These are phyloP conservation scores for Trichocomaceae sp. DNA, from an alignment of 2,329 filamentous ascomycete species.

Conservation along the genomic window DNA sequence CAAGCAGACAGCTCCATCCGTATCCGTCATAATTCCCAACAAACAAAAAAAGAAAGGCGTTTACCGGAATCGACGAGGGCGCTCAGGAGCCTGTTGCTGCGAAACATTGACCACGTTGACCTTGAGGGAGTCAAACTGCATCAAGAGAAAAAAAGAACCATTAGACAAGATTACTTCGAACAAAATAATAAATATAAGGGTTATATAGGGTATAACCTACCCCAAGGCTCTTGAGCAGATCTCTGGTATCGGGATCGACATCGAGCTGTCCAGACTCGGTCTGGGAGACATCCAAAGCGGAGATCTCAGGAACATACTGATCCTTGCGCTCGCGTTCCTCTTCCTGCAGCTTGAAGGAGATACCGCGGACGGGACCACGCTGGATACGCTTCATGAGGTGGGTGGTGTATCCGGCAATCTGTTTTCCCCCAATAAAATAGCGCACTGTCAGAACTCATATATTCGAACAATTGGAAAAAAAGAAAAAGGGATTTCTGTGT, in stretches of 20 bases:
- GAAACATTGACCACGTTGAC: constrained; percentile 90
- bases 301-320: constrained; percentile 99
- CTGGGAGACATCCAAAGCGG: constrained; percentile 96
- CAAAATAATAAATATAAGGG: too few species aligned
- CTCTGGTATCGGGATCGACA: constrained; percentile 96
- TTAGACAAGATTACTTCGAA: too few species aligned
- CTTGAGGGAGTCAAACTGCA: constrained; percentile 90
- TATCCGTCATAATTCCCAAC: not conserved
- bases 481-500: too few species aligned
- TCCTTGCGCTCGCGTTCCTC: constrained; percentile 99
- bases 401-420: constrained; percentile 96
- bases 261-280: constrained; percentile 89
- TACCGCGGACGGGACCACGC: constrained; percentile 97
- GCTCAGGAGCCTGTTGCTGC: constrained; percentile 81
- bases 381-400: constrained; percentile 99
- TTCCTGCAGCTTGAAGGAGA: constrained; percentile 99
- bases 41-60: not conserved
- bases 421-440: too few species aligned
- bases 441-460: too few species aligned
- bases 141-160: not conserved
- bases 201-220: constrained; percentile 64
- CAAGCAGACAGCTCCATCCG: not conserved
- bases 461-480: too few species aligned
- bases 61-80: constrained; percentile 65
- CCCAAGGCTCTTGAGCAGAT: constrained; percentile 95